These are phyloP conservation scores for Cryptomeria japonica DNA, from an alignment of 75 land plant species.

Conservation along the genomic window DNA sequence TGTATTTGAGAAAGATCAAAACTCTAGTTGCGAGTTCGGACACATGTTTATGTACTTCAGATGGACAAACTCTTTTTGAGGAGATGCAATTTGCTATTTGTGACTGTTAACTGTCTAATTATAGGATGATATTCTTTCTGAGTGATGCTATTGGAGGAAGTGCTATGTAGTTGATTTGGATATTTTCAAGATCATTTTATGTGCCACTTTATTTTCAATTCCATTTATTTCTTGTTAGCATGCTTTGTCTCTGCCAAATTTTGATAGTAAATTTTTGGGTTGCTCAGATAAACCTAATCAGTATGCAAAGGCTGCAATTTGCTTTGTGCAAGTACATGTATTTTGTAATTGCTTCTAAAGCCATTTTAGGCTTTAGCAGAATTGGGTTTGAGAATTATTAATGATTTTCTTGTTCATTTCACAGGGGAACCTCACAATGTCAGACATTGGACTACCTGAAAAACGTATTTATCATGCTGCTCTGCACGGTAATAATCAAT, in stretches of 20 bases:
- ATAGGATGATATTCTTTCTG: not conserved
- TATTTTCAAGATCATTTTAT: not conserved
- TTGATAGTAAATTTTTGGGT: not conserved
- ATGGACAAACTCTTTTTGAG: too few species aligned
- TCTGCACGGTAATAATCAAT: constrained; percentile 69
- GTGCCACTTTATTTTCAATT: not conserved
- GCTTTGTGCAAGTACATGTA: not conserved
- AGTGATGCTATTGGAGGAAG: not conserved
- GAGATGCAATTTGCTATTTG: not conserved
- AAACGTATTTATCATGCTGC: constrained; percentile 92
- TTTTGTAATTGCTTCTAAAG: not conserved
- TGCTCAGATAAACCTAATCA: not conserved
- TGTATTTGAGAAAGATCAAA: not conserved
- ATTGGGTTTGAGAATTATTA: not conserved
- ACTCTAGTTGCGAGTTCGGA: not conserved
- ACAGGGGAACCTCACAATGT: constrained; percentile 79
- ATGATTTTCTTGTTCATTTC: constrained; percentile 6
- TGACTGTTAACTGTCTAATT: not conserved
- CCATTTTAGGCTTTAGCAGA: not conserved
- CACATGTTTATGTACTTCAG: too few species aligned
- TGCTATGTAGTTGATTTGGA: not conserved
- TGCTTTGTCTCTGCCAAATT: not conserved
- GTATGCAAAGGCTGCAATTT: not conserved
- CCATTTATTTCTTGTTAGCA: not conserved
- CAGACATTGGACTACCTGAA: constrained; percentile 94